These are phyloP conservation scores for Picocystis sp. DNA, from an alignment of 163 green algal genomes.

Conservation along the genomic window DNA sequence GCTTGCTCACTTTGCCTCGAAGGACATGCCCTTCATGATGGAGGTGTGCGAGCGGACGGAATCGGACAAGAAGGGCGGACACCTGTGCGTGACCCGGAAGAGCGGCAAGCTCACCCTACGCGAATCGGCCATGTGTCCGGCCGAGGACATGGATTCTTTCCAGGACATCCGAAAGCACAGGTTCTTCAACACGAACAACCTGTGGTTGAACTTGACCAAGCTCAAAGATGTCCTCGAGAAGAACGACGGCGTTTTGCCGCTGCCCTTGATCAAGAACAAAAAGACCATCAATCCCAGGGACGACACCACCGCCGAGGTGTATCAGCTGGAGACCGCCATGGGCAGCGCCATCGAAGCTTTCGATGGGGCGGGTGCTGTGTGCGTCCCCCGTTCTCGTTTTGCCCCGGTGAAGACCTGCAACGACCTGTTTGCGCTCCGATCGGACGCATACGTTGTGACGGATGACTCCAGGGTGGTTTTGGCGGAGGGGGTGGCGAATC, in stretches of 20 bases:
- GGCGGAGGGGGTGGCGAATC: slow-evolving; percentile 18
- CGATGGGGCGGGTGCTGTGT: slow-evolving; percentile 55
- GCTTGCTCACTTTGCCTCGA: slow-evolving; percentile 64
- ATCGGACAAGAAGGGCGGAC: slow-evolving; percentile 90
- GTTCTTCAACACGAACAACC: slow-evolving; percentile 97
- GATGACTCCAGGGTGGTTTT: slow-evolving; percentile 20
- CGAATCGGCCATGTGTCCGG: slow-evolving; percentile 68
- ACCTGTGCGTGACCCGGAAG: slow-evolving; percentile 50
- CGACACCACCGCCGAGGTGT: slow-evolving; percentile 35
- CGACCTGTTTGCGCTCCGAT: slow-evolving; percentile 75
- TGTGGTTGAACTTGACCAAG: slow-evolving; percentile 63
- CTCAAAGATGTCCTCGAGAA: slow-evolving; percentile 44
- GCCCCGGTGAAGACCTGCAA: slow-evolving; percentile 85
- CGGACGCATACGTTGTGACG: slow-evolving; percentile 36
- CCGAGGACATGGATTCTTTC: slow-evolving; percentile 72
- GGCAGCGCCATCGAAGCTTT: slow-evolving; percentile 83
- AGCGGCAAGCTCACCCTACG: slow-evolving; percentile 57
- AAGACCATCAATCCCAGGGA: slow-evolving; percentile 81
- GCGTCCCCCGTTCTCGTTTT: slow-evolving; percentile 77
- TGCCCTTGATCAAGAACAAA: slow-evolving; percentile 90
- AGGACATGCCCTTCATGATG: slow-evolving; percentile 67
- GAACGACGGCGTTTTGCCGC: slow-evolving; percentile 38
- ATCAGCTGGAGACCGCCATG: slow-evolving; percentile 87
- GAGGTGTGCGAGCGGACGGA: slow-evolving; percentile 69
- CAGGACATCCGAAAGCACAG: slow-evolving; percentile 57